Conservation (phyloP, 305 asterid species). For the Ajuga reptans region DNA sequence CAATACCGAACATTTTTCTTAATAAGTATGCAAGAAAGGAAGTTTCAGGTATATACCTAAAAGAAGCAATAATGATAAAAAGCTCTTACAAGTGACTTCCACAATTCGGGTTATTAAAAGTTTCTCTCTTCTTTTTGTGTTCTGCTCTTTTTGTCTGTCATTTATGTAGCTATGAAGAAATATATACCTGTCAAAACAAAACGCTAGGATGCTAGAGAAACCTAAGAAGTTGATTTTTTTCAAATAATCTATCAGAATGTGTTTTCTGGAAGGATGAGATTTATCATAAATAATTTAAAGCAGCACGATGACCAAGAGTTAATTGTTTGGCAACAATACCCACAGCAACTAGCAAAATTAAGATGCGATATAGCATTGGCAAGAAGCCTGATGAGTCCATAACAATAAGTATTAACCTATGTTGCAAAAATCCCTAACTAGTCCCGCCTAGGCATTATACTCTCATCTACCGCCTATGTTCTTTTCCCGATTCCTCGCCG, state of each 20-base stretch:
- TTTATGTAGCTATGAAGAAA: not conserved
- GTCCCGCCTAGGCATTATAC: no score
- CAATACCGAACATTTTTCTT: no score
- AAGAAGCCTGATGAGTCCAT: not conserved
- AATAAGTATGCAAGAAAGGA: not conserved
- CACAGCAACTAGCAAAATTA: not conserved
- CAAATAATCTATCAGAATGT: not conserved
- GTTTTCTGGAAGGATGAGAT: not conserved
- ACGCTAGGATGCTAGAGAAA: not conserved
- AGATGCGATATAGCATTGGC: slow-evolving; percentile 1
- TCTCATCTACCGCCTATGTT: no score
- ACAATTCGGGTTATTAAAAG: not conserved
- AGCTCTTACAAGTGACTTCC: not conserved
- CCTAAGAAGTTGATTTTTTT: not conserved
- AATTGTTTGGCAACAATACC: not conserved
- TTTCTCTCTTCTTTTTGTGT: not conserved
- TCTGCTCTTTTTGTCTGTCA: not conserved
- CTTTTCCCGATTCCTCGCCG: no score
- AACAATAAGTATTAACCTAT: not conserved
- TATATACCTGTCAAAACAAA: not conserved
- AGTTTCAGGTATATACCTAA: not conserved
- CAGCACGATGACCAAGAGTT: not conserved
- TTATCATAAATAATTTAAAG: not conserved
- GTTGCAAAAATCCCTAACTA: no score
- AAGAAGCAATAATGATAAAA: not conserved